phyloP scores from a whole-genome alignment of 139 green algal species.

The Chlorella sp. region DNA sequence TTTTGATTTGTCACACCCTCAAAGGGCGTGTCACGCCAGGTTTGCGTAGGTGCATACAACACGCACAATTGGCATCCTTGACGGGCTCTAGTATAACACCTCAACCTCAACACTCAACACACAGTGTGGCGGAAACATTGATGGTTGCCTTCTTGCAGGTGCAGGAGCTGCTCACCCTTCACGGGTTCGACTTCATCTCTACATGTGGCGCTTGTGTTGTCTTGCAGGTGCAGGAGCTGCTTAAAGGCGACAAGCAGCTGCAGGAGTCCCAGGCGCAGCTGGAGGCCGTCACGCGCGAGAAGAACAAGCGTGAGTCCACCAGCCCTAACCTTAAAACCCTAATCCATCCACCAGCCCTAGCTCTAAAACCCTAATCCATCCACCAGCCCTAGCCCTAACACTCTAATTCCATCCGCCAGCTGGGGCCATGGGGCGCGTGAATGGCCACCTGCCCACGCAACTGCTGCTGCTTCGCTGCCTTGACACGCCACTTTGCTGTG shows the following conservation, averaged over 20 bases:
- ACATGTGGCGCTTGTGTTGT: too few species aligned
- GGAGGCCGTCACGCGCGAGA: conserved; percentile 20
- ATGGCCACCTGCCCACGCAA: background rate
- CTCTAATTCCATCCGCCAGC: background rate
- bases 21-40: background rate
- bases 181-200: too few species aligned
- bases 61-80: background rate
- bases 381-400: background rate
- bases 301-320: conserved; percentile 20
- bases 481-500: too few species aligned
- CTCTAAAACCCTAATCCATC: background rate
- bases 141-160: too few species aligned
- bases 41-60: background rate
- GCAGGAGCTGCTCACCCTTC: too few species aligned
- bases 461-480: too few species aligned
- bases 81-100: too few species aligned
- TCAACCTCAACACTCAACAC: too few species aligned
- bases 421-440: background rate
- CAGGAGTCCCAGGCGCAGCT: conserved; percentile 22
- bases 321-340: background rate
- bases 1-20: background rate
- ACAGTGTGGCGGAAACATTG: too few species aligned
- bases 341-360: background rate
- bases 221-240: conserved; percentile 19
- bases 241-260: conserved; percentile 23